These are phyloP conservation scores for Amanita pseudoporphyria DNA, from an alignment of 768 basidiomycete genomes.

Conservation along the genomic window DNA sequence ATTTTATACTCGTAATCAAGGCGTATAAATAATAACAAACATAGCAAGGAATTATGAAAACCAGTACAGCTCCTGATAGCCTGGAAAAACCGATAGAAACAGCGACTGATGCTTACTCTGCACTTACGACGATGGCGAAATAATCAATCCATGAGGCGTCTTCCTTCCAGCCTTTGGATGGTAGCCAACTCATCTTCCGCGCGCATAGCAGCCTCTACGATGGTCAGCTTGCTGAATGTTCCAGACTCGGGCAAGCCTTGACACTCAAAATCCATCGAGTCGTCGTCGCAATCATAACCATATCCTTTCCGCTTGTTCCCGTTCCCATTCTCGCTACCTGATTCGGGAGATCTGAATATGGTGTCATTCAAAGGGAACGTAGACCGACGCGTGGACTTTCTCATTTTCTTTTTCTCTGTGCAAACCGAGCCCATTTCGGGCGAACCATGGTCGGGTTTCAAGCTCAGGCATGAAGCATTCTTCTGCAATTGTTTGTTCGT, in stretches of 20 bases:
- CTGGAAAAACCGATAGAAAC: too few relatives aligned
- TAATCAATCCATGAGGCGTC: neutral
- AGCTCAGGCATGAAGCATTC: neutral
- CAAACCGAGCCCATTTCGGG: too few relatives aligned
- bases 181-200: neutral
- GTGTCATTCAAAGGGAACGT: neutral
- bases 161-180: neutral
- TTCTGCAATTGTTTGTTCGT: neutral
- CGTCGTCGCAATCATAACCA: neutral
- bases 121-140: too few relatives aligned
- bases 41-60: too few relatives aligned
- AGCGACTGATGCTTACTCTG: too few relatives aligned
- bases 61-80: too few relatives aligned
- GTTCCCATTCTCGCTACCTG: neutral
- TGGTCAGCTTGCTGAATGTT: neutral
- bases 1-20: too few relatives aligned
- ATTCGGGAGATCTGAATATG: too few relatives aligned
- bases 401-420: too few relatives aligned
- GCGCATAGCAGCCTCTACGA: neutral
- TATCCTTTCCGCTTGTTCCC: neutral
- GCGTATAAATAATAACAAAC: too few relatives aligned
- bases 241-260: neutral
- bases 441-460: neutral
- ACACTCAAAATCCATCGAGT: constrained; percentile 3
- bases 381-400: too few relatives aligned